Evolutionary conservation across 2,329 filamentous ascomycete genomes (phyloP).

Genomic region (Mycosphaerelloides madeirae): DNA sequence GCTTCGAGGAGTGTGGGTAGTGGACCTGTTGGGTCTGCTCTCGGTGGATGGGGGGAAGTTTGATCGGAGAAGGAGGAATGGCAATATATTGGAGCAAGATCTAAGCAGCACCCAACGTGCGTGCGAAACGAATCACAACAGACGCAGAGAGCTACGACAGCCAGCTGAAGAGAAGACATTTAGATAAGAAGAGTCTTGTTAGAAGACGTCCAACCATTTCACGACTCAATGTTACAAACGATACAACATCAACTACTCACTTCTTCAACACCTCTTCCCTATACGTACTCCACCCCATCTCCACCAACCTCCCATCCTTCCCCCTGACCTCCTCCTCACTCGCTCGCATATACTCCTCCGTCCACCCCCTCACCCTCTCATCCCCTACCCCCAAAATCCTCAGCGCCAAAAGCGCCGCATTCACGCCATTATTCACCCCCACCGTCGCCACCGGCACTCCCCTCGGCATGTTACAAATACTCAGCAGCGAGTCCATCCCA

Average conservation of each 20-base stretch:
- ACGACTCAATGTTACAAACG: too few relatives aligned
- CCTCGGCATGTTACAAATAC: slow-evolving; percentile 50
- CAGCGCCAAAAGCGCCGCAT: slow-evolving; percentile 45
- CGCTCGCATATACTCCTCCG: slow-evolving; percentile 58
- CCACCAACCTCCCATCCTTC: slow-evolving; percentile 56
- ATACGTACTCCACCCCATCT: slow-evolving; percentile 43
- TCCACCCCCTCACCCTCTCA: slow-evolving; percentile 50
- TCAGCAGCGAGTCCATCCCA: slow-evolving; percentile 47
- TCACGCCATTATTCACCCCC: slow-evolving; percentile 44
- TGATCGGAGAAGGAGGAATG: slow-evolving; percentile 26
- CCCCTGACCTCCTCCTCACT: slow-evolving; percentile 60
- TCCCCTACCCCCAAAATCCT: slow-evolving; percentile 43
- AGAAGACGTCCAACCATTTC: too few relatives aligned
- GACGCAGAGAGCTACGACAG: too few relatives aligned
- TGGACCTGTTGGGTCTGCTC: slow-evolving; percentile 32
- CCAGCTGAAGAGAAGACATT: too few relatives aligned
- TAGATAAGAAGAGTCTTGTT: too few relatives aligned
- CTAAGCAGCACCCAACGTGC: too few relatives aligned
- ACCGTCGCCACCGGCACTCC: slow-evolving; percentile 40
- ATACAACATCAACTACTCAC: background rate
- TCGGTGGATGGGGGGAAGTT: slow-evolving; percentile 77
- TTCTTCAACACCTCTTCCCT: background rate
- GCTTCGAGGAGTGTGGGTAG: slow-evolving; percentile 60
- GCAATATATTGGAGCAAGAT: too few relatives aligned
- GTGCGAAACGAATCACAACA: too few relatives aligned